Base-by-base conservation (phyloP, 2,329 filamentous ascomycete genomes). In the Purpureocillium lavendulum region DNA sequence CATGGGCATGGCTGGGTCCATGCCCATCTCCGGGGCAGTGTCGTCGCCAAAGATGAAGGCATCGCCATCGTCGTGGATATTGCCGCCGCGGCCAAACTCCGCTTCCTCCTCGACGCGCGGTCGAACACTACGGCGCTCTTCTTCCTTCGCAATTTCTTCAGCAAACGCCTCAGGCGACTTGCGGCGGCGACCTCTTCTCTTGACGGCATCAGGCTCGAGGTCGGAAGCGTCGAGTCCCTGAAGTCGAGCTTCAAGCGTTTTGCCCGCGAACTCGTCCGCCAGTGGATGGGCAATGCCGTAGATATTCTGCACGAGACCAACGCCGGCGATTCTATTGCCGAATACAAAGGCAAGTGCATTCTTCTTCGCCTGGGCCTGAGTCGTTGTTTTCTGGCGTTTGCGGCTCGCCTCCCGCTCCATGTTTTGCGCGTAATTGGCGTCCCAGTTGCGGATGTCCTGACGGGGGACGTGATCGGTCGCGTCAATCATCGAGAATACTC, bases 1-100 rank as follows among this genome's bases (percentile, higher is more conserved):
- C 39, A 92, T 71, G 7, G 76, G 73, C 1, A 75, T 71, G 1
- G 69, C 74, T 1, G 75, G 82, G 32, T 85, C 77, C 60, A 86
- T 77, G 15, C 81, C 84, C 17, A 86, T 59, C 57, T 94, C 87
- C 15, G 82, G 61, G 35, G 64, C 57, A 1, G 59, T 57, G 14
- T 69, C 61, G 15, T 67, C 57, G n/a, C 59, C 60, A 7, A 64
- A 49, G 2, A 60, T 51, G 8, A 58, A 35, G 4, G 52, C 46
- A 0, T 56, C 58, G 29, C 56, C 56, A 7, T 56, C 55, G 4
- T 40, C 44, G 10, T 45, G 33, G 2, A 51, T 44, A 7, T 42
- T 45, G 9, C 45, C 52, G 9, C 45, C 52, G 13, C 53, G 54
- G 2, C 51, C 59, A 18, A 54, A 10, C 36, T 61, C 58, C n/a